Evolutionary conservation across 371 early-diverging fungal species (phyloP), one percentile per base, ranked within the genome.

Genomic region (Mortierella sp.): DNA sequence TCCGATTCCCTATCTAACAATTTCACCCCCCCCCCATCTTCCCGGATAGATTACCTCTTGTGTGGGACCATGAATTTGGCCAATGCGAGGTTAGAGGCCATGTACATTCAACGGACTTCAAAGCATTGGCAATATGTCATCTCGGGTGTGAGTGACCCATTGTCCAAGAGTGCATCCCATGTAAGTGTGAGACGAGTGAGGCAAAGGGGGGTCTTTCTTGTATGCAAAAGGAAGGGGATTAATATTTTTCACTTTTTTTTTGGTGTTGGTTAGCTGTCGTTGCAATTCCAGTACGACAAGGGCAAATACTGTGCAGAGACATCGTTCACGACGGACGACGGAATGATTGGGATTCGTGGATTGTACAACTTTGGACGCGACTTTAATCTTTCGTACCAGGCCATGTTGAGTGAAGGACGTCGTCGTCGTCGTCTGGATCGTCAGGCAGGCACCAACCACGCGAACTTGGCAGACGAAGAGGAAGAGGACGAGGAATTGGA

Each of bases 61-160:
- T 90, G 89, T 66, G 91, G 91, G 13, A 87, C 90, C n/a, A 83
- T 92, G 81, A 91, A 86, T 65, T 83, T 95, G 46, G 87, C 94
- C 17, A 90, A 91, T 27, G 88, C 92, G 12, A 83, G 91, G 17
- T 57, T 95, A 46, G 95, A 95, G 67, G 90, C 88, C 9, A 82
- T 95, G 66, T 92, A 88, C 59, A 83, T 87, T 29, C 80, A 83
- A 51, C 84, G 89, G 14, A 52, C 94, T 9, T 85, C 88, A 4
- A 73, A 72, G 39, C 80, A 85, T 31, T 77, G 89, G 10, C 90
- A 92, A 63, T 85, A 87, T 48, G 72, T 91, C 13, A 71, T 90
- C 43, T 92, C 92, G 16, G 94, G 92, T 19, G 85, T 94, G 34
- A 93, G 87, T 50, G 82, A 82, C 55, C 85, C 85, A 8, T 78